These are phyloP conservation scores for Prosopis cineraria DNA, from an alignment of 306 rosid species.

Conservation along the genomic window DNA sequence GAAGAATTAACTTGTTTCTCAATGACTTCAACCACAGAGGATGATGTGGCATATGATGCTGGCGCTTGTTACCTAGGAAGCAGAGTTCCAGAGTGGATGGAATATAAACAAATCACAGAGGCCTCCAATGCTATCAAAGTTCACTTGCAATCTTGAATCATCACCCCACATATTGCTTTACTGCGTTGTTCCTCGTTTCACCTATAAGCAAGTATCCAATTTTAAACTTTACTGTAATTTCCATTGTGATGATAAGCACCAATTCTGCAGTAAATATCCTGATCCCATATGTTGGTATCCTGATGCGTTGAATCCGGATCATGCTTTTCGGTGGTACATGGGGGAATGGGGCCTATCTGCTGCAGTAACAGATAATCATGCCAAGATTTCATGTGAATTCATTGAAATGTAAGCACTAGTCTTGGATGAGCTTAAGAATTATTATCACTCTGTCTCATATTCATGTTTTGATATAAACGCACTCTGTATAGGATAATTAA, in stretches of 20 bases:
- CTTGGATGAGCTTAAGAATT: too few relatives aligned
- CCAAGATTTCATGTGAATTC: not conserved
- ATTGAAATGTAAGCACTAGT: too few relatives aligned
- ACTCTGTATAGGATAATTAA: too few relatives aligned
- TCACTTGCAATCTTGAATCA: not conserved
- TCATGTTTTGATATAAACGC: too few relatives aligned
- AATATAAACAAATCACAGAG: not conserved
- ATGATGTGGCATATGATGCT: not conserved
- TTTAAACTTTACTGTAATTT: too few relatives aligned
- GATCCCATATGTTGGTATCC: not conserved
- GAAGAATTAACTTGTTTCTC: not conserved
- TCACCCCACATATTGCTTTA: conserved; percentile 24
- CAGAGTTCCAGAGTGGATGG: conserved; percentile 5
- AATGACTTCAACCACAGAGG: not conserved
- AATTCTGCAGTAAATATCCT: too few relatives aligned
- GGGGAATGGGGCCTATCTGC: too few relatives aligned
- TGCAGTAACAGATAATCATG: too few relatives aligned
- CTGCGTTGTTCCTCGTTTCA: not conserved
- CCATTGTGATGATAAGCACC: not conserved
- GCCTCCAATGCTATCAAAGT: not conserved
- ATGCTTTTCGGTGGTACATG: not conserved
- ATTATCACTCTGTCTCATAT: too few relatives aligned
- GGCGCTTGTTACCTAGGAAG: not conserved
- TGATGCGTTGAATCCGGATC: not conserved
- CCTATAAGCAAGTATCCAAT: too few relatives aligned